A percentile compares a stretch with the other conserved stretches of the same genome.
These are phyloP conservation scores for Euphrasia confusa DNA, from an alignment of 257 asterid species.

Conservation along the genomic window DNA sequence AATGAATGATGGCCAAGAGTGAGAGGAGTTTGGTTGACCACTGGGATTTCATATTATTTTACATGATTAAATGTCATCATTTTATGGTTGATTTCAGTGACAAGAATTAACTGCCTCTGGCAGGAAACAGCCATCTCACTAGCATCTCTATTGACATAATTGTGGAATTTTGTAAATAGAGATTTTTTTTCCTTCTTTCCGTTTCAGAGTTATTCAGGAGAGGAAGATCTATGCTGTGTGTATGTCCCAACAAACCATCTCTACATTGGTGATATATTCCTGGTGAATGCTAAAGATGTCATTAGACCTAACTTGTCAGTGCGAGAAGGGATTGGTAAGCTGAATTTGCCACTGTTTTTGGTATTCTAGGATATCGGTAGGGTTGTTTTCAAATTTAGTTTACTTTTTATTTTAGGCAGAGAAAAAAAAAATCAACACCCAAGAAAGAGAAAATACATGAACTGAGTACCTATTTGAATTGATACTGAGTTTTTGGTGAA, in stretches of 20 bases:
- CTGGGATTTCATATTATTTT: neutral
- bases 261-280: constrained; percentile 63
- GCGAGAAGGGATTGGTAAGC: constrained; percentile 67
- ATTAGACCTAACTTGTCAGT: constrained; percentile 67
- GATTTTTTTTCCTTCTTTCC: neutral
- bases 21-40: neutral
- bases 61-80: neutral
- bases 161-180: neutral
- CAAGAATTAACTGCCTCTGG: neutral
- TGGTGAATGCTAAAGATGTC: constrained; percentile 56
- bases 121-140: neutral
- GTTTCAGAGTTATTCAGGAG: constrained; percentile 52
- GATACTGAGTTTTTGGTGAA: neutral
- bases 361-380: neutral
- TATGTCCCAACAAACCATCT: constrained; percentile 80
- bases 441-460: neutral
- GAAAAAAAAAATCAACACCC: neutral
- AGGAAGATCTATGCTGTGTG: constrained; percentile 64
- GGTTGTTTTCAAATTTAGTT: neutral
- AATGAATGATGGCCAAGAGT: neutral
- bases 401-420: neutral
- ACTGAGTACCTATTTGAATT: neutral
- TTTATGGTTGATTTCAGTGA: neutral
- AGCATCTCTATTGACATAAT: neutral
- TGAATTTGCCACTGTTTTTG: constrained; percentile 14